These are phyloP conservation scores for Penicillium angulare DNA, from an alignment of 495 filamentous ascomycete species.

Conservation along the genomic window DNA sequence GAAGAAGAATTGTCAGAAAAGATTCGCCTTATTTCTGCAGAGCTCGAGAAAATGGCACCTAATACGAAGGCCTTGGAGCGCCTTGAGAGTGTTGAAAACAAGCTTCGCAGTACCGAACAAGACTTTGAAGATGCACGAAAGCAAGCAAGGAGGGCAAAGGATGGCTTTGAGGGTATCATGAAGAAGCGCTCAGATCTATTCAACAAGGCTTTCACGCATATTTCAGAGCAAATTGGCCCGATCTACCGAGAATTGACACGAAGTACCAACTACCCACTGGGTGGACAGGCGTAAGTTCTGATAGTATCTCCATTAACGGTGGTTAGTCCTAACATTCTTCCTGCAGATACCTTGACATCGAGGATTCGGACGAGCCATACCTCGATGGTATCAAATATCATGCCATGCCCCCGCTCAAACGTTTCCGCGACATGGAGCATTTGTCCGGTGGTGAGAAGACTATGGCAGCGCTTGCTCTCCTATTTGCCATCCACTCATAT, in stretches of 20 bases:
- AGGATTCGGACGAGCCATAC: conserved; percentile 88
- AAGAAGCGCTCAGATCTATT: conserved; percentile 85
- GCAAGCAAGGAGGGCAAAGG: conserved; percentile 68
- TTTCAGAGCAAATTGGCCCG: conserved; percentile 86
- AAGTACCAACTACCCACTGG: conserved; percentile 78
- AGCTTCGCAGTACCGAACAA: conserved; percentile 80
- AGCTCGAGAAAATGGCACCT: conserved; percentile 89
- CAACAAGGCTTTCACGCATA: conserved; percentile 91
- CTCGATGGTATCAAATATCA: conserved; percentile 95
- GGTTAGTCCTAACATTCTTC: not conserved
- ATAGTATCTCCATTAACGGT: not conserved
- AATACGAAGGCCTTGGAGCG: conserved; percentile 95
- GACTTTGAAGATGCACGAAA: conserved; percentile 83
- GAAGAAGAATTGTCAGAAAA: conserved; percentile 80
- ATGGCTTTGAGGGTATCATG: conserved; percentile 79
- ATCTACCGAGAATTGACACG: conserved; percentile 95
- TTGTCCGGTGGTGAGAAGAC: conserved; percentile 98
- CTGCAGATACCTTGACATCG: conserved; percentile 80
- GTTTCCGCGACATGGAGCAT: conserved; percentile 99
- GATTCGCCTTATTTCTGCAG: conserved; percentile 66
- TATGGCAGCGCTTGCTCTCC: conserved; percentile 91
- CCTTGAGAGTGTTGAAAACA: conserved; percentile 78
- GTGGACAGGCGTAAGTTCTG: conserved; percentile 72
- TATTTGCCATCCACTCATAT: conserved; percentile 95
- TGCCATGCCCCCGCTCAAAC: conserved; percentile 97